These are phyloP conservation scores for Actinomucor elegans DNA, from an alignment of 371 early-diverging fungal genomes.

Conservation along the genomic window DNA sequence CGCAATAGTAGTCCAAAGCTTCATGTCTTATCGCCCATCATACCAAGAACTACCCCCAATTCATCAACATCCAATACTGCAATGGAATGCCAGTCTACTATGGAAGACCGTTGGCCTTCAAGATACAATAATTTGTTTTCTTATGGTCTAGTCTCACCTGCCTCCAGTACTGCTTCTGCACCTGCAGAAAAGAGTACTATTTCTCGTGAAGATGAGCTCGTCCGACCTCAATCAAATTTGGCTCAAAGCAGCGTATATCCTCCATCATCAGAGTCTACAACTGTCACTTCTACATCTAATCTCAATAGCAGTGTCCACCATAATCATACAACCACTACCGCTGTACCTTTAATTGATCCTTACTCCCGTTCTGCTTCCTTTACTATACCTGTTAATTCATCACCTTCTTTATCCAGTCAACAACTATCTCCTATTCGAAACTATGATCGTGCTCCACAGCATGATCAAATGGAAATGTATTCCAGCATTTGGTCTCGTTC, in stretches of 20 bases:
- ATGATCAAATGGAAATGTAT: conserved; percentile 16
- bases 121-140: not conserved
- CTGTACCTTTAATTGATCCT: not conserved
- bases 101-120: conserved; percentile 3
- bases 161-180: conserved; percentile 11
- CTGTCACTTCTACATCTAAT: not conserved
- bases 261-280: not conserved
- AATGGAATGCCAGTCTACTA: not conserved
- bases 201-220: conserved; percentile 10
- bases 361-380: not conserved
- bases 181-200: conserved; percentile 3
- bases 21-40: conserved; percentile 16
- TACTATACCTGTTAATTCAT: conserved; percentile 10
- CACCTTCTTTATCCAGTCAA: conserved; percentile 10
- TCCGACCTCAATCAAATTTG: conserved; percentile 3
- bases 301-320: too few relatives aligned
- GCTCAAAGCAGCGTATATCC: not conserved
- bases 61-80: not conserved
- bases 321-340: not conserved
- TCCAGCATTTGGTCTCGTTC: not conserved
- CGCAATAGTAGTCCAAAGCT: conserved; percentile 12
- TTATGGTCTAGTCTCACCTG: conserved; percentile 8
- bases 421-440: not conserved
- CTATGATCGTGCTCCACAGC: not conserved
- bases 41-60: conserved; percentile 7